These are phyloP conservation scores for Apiospora pterosperma DNA, from an alignment of 2,329 filamentous ascomycete genomes.

Conservation along the genomic window DNA sequence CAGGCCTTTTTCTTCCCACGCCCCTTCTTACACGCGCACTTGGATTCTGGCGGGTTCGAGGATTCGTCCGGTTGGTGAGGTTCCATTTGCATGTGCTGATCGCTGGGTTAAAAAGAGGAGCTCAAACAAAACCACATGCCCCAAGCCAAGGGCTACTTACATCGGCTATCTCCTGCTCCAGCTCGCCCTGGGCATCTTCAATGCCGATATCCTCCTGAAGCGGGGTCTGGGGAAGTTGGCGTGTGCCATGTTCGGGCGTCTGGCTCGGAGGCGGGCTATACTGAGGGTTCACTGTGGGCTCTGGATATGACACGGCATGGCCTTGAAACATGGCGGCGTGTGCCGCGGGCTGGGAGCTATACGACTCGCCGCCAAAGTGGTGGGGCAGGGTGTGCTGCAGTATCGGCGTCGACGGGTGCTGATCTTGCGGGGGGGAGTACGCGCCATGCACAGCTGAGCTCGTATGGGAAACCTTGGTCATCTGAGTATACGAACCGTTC, in stretches of 20 bases:
- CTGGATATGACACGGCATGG: slow-evolving; percentile 23
- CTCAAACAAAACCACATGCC: not conserved
- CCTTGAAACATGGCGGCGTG: slow-evolving; percentile 23
- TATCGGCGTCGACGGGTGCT: slow-evolving; percentile 14
- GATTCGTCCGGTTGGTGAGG: slow-evolving; percentile 21
- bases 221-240: slow-evolving; percentile 21
- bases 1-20: slow-evolving; percentile 31
- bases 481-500: slow-evolving; percentile 4
- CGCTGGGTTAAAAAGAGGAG: not conserved
- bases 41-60: slow-evolving; percentile 20
- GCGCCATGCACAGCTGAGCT: slow-evolving; percentile 15
- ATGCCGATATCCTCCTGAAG: slow-evolving; percentile 20
- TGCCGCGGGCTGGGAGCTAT: slow-evolving; percentile 22
- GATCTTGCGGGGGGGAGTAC: slow-evolving; percentile 21
- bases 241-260: slow-evolving; percentile 15
- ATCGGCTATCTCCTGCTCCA: slow-evolving; percentile 22
- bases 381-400: slow-evolving; percentile 18
- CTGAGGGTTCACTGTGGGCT: slow-evolving; percentile 23
- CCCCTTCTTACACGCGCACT: slow-evolving; percentile 30
- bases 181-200: slow-evolving; percentile 29
- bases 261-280: slow-evolving; percentile 21
- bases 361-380: slow-evolving; percentile 26
- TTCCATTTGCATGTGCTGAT: slow-evolving; percentile 21
- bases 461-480: slow-evolving; percentile 7
- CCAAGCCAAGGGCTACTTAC: not conserved